Conservation (phyloP, 1,284 basidiomycete genomes). For the Marasmius tenuissimus region DNA sequence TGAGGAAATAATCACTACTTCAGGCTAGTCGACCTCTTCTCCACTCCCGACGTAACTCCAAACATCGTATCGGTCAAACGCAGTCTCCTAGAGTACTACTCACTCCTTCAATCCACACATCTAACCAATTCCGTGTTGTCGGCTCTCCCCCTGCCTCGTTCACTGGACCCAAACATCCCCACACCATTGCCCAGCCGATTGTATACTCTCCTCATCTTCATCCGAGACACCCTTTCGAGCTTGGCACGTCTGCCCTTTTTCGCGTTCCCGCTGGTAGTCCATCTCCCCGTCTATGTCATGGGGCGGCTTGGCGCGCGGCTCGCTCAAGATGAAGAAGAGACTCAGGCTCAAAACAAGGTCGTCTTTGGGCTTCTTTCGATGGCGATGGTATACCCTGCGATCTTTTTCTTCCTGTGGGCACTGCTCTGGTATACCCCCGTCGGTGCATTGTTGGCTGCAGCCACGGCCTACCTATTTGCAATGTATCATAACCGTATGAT, state of each 20-base stretch:
- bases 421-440: constrained; percentile 67
- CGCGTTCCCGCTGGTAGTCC: constrained; percentile 78
- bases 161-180: constrained; percentile 74
- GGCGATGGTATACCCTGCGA: constrained; percentile 75
- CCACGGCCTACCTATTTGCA: constrained; percentile 69
- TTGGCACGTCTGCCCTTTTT: constrained; percentile 84
- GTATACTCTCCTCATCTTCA: constrained; percentile 73
- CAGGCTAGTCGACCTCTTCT: constrained; percentile 85
- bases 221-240: constrained; percentile 74
- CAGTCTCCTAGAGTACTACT: constrained; percentile 83
- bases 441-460: constrained; percentile 52
- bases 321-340: constrained; percentile 87
- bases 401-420: constrained; percentile 83
- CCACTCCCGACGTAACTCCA: constrained; percentile 60
- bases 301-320: constrained; percentile 72
- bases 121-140: constrained; percentile 83
- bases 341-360: constrained; percentile 91
- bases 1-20: constrained; percentile 13
- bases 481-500: constrained; percentile 81
- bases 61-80: constrained; percentile 63
- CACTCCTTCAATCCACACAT: constrained; percentile 78
- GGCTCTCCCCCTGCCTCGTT: constrained; percentile 74
- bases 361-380: constrained; percentile 79
- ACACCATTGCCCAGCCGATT: constrained; percentile 80
- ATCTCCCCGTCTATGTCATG: constrained; percentile 83